Percentiles rank a stretch among this genome's conserved stretches.
These are phyloP conservation scores for Phytophthora gonapodyides DNA, from an alignment of 352 stramenopile genomes.

Conservation along the genomic window DNA sequence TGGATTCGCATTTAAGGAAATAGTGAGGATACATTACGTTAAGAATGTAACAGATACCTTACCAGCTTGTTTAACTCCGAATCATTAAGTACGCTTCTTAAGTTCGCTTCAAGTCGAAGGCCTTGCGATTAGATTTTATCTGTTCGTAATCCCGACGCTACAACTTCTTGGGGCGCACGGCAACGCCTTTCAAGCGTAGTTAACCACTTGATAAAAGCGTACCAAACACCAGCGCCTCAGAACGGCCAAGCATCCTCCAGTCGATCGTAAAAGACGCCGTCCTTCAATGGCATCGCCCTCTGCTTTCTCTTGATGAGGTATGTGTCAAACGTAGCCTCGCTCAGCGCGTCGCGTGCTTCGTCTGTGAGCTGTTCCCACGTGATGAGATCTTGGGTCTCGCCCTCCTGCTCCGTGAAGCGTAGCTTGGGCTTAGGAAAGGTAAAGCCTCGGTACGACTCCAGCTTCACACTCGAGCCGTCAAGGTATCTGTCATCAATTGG, in stretches of 20 bases:
- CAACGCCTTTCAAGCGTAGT: too few relatives aligned
- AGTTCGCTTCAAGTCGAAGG: too few relatives aligned
- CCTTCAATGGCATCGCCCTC: conserved; percentile 28
- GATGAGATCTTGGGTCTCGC: conserved; percentile 23
- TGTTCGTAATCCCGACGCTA: too few relatives aligned
- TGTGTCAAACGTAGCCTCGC: conserved; percentile 20
- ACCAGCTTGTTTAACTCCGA: too few relatives aligned
- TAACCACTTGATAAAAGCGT: too few relatives aligned
- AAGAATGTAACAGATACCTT: too few relatives aligned
- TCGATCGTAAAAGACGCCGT: conserved; percentile 25
- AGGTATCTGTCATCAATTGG: conserved; percentile 14
- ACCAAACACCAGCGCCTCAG: background rate
- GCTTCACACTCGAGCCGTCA: conserved; percentile 25
- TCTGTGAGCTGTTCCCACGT: conserved; percentile 21
- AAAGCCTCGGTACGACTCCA: conserved; percentile 14
- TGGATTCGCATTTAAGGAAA: too few relatives aligned
- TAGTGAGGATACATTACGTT: too few relatives aligned
- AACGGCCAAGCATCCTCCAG: conserved; percentile 25
- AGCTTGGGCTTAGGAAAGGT: conserved; percentile 9
- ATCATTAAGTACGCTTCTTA: too few relatives aligned
- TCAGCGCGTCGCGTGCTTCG: conserved; percentile 18
- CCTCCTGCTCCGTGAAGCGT: conserved; percentile 14
- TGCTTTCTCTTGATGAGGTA: background rate
- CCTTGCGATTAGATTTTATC: too few relatives aligned
- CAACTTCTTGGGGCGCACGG: too few relatives aligned